These are phyloP conservation scores for Stephania cephalantha DNA, from an alignment of 164 flowering plant genomes.

Conservation along the genomic window DNA sequence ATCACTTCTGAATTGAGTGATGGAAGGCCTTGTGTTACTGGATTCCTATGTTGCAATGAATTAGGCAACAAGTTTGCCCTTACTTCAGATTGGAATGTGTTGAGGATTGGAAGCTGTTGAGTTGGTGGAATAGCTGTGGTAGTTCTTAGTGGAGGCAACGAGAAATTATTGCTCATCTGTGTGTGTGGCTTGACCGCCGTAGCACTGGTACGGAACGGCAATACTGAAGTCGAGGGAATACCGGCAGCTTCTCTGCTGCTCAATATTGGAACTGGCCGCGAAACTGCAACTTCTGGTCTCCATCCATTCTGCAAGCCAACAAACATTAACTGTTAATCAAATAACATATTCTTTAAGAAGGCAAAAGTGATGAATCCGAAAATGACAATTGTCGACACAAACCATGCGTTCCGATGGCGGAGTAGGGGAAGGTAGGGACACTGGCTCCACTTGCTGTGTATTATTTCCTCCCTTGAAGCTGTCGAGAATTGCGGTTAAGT, in stretches of 20 bases:
- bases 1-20: slow-evolving; percentile 15
- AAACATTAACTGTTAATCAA: not conserved
- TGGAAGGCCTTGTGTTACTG: not conserved
- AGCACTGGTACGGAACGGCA: not conserved
- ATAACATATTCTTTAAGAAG: not conserved
- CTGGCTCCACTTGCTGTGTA: slow-evolving; percentile 37
- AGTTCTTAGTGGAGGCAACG: slow-evolving; percentile 12
- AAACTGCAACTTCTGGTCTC: slow-evolving; percentile 31
- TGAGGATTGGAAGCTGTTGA: slow-evolving; percentile 15
- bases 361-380: not conserved
- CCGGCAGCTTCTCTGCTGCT: slow-evolving; percentile 1
- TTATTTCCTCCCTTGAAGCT: slow-evolving; percentile 24
- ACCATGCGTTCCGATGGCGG: slow-evolving; percentile 77
- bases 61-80: not conserved
- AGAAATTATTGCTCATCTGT: slow-evolving; percentile 1
- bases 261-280: slow-evolving; percentile 22
- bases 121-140: not conserved
- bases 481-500: slow-evolving; percentile 23
- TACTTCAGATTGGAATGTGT: not conserved
- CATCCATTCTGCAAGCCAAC: slow-evolving; percentile 51
- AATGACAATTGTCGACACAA: slow-evolving; percentile 29
- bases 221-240: not conserved
- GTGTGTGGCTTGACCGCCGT: slow-evolving; percentile 12
- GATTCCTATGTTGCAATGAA: slow-evolving; percentile 7
- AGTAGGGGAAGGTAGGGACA: slow-evolving; percentile 86